Percentiles rank a stretch among this genome's conserved stretches.
These are phyloP conservation scores for Tuber indicum DNA, from an alignment of 495 filamentous ascomycete species.

Conservation along the genomic window DNA sequence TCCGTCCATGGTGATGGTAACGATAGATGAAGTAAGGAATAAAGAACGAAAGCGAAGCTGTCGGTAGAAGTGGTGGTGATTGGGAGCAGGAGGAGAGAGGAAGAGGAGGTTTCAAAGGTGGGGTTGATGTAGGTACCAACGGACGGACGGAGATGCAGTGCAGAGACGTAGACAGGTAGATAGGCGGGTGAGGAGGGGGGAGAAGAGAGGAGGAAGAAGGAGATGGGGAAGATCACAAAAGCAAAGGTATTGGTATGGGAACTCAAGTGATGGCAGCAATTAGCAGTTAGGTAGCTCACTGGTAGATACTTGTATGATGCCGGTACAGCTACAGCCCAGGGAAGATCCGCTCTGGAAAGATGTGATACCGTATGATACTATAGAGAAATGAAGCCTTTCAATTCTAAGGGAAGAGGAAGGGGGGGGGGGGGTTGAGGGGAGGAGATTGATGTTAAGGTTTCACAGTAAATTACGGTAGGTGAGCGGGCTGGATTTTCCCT, in stretches of 20 bases:
- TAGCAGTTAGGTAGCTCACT: not conserved
- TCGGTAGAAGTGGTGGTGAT: not conserved
- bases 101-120: not conserved
- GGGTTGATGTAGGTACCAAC: not conserved
- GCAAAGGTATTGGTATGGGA: not conserved
- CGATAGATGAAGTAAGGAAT: not conserved
- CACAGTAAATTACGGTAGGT: not conserved
- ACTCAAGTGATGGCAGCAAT: not conserved
- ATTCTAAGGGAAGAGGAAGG: not conserved
- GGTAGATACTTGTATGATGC: not conserved
- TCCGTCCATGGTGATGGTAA: conserved; percentile 30
- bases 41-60: not conserved
- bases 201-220: not conserved
- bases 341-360: not conserved
- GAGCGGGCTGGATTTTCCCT: not conserved
- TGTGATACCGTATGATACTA: not conserved
- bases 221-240: not conserved
- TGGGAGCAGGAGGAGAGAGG: not conserved
- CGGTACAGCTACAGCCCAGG: not conserved
- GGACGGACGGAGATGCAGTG: not conserved
- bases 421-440: not conserved
- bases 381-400: not conserved
- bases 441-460: not conserved
- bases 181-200: not conserved
- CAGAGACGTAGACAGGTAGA: not conserved